These are phyloP conservation scores for Epichloe gansuensis DNA, from an alignment of 2,329 filamentous ascomycete genomes.

Conservation along the genomic window DNA sequence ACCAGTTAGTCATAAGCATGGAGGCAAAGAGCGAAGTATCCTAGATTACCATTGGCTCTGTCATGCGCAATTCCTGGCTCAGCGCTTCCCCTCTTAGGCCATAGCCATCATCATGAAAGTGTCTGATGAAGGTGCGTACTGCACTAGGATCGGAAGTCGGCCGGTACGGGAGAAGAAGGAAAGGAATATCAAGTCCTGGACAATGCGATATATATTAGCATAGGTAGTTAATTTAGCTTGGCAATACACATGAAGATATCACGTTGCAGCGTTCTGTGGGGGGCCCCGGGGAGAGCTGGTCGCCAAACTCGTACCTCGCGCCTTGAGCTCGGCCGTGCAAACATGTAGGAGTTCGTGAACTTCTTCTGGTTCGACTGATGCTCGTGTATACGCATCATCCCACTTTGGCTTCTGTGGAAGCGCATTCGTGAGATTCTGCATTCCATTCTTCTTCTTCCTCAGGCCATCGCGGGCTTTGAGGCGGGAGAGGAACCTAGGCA, in stretches of 20 bases:
- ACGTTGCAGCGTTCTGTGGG: not conserved
- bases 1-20: not conserved
- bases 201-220: constrained; percentile 1
- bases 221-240: not conserved
- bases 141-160: constrained; percentile 85
- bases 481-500: constrained; percentile 48
- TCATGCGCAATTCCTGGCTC: constrained; percentile 77
- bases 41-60: constrained; percentile 75
- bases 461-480: constrained; percentile 65
- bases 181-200: constrained; percentile 74
- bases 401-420: constrained; percentile 60
- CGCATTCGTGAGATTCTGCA: constrained; percentile 35
- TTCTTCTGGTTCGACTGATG: constrained; percentile 74
- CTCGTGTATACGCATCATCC: constrained; percentile 79
- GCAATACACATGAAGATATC: not conserved
- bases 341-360: constrained; percentile 74
- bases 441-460: constrained; percentile 54
- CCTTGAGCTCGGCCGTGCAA: constrained; percentile 86
- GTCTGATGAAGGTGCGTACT: constrained; percentile 81
- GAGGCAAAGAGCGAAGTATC: not conserved
- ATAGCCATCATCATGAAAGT: constrained; percentile 68
- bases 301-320: constrained; percentile 56
- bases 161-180: constrained; percentile 86
- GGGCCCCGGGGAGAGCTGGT: not conserved
- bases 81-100: constrained; percentile 59